Percentiles rank a stretch among this genome's conserved stretches.
These are phyloP conservation scores for Boechera divaricarpa DNA, from an alignment of 345 rosid species.

Conservation along the genomic window DNA sequence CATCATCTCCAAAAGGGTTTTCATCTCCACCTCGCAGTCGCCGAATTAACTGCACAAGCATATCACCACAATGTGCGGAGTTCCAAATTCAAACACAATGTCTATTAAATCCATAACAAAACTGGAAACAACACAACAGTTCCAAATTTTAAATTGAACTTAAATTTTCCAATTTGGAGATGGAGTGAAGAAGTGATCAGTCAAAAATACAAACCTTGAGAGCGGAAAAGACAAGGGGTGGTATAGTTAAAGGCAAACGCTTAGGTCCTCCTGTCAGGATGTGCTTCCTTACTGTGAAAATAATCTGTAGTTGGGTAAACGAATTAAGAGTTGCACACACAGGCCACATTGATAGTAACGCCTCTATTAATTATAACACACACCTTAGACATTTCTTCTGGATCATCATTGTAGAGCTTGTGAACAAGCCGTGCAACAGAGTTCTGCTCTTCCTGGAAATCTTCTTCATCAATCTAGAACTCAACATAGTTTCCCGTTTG, in stretches of 20 bases:
- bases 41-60: conserved; percentile 63
- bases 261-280: conserved; percentile 87
- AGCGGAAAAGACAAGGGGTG: conserved; percentile 86
- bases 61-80: conserved; percentile 19
- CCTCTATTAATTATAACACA: conserved; percentile 21
- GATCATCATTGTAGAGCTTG: conserved; percentile 83
- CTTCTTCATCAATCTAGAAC: conserved; percentile 87
- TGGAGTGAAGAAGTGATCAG: conserved; percentile 24
- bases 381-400: conserved; percentile 77
- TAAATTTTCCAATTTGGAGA: conserved; percentile 25
- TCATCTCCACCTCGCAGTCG: conserved; percentile 81
- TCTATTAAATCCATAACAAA: conserved; percentile 4
- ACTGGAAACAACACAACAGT: conserved; percentile 10
- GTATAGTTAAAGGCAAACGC: conserved; percentile 83
- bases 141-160: neutral
- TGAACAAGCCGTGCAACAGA: conserved; percentile 89
- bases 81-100: conserved; percentile 17
- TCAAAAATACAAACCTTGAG: conserved; percentile 69
- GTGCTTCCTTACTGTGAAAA: conserved; percentile 77
- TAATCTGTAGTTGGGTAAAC: conserved; percentile 62
- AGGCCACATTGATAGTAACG: neutral
- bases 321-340: conserved; percentile 30
- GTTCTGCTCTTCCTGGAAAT: conserved; percentile 96
- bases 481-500: conserved; percentile 19
- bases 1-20: conserved; percentile 91